Conservation (phyloP, 257 asterid genomes). For the Forsythia viridissima region DNA sequence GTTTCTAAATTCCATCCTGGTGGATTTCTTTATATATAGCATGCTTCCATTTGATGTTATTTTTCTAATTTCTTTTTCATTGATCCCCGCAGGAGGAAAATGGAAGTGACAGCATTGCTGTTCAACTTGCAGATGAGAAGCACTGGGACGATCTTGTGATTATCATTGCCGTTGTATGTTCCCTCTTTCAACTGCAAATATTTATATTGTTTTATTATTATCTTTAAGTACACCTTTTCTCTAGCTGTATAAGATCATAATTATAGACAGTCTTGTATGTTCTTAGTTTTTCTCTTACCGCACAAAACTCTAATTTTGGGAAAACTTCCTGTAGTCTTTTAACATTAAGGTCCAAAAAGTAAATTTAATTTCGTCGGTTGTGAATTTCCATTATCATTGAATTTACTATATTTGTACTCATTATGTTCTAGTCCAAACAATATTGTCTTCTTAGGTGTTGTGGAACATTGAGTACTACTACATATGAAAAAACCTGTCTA, state of each 20-base stretch:
- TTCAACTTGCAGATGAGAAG: constrained; percentile 88
- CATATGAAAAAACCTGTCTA: not conserved
- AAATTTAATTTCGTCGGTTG: not conserved
- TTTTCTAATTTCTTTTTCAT: constrained; percentile 16
- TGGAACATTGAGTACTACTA: too few relatives aligned
- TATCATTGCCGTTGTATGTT: constrained; percentile 77
- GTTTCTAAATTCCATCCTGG: not conserved
- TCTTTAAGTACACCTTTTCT: not conserved
- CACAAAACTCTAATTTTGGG: too few relatives aligned
- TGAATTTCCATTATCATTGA: too few relatives aligned
- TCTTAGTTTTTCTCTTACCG: not conserved
- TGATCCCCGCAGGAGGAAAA: constrained; percentile 62
- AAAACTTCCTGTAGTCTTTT: not conserved
- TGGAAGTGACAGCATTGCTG: constrained; percentile 91
- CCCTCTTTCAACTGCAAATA: not conserved
- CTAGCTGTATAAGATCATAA: not conserved
- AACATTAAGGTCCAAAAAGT: not conserved
- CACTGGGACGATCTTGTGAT: constrained; percentile 98
- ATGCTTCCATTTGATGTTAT: not conserved
- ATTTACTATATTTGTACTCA: not conserved
- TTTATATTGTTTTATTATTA: not conserved
- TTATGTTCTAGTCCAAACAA: not conserved
- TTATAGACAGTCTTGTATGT: not conserved
- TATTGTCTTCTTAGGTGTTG: not conserved
- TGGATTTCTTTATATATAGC: not conserved